phyloP scores from a whole-genome alignment of 257 asterid species.

The Solanum pennellii region DNA sequence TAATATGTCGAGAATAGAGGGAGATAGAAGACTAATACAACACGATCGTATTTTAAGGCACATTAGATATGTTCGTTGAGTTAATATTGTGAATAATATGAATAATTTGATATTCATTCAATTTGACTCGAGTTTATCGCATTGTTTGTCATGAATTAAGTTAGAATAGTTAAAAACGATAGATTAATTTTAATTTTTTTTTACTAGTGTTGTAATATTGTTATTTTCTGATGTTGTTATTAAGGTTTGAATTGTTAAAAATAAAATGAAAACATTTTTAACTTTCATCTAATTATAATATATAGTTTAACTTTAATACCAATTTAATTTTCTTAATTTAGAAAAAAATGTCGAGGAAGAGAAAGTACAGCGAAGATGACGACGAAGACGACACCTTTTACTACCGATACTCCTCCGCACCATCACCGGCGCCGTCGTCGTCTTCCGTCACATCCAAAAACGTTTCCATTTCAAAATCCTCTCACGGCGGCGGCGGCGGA shows the following conservation, averaged over 20 bases:
- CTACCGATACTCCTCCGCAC: conserved; percentile 55
- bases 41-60: neutral
- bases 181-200: neutral
- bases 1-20: conserved; percentile 41
- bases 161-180: too few relatives aligned
- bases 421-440: conserved; percentile 22
- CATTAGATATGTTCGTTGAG: neutral
- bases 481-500: conserved; percentile 10
- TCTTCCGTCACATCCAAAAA: conserved; percentile 22
- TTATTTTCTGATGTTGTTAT: too few relatives aligned
- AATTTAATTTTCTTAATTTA: neutral
- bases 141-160: neutral
- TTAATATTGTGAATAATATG: neutral
- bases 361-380: conserved; percentile 22
- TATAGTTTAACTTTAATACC: neutral
- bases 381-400: conserved; percentile 74
- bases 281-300: neutral
- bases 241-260: too few relatives aligned
- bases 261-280: neutral
- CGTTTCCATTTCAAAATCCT: conserved; percentile 15
- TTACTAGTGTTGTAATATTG: neutral
- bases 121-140: neutral
- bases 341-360: conserved; percentile 33
- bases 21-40: conserved; percentile 14
- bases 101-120: neutral